Conservation (phyloP, 2,329 filamentous ascomycete genomes). For the Sclerotiophoma versabilis region DNA sequence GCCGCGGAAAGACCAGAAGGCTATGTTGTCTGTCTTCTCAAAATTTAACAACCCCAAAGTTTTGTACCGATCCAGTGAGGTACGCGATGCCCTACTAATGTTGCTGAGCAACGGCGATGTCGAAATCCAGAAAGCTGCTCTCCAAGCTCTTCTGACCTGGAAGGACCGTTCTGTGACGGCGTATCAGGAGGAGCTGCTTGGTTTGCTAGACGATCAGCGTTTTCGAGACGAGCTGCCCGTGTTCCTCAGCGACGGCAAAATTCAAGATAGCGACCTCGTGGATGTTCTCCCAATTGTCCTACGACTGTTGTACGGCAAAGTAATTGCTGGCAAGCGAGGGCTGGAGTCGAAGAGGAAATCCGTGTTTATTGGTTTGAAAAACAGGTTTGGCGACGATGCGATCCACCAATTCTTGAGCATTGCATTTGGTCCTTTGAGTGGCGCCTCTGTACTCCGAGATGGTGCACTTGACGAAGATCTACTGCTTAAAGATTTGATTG, state of each 20-base stretch:
- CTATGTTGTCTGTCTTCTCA: conserved; percentile 80
- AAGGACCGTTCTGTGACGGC: conserved; percentile 77
- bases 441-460: conserved; percentile 65
- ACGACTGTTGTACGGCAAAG: conserved; percentile 85
- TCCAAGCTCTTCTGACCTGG: conserved; percentile 89
- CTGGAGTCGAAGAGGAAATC: conserved; percentile 78
- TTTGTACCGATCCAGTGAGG: conserved; percentile 77
- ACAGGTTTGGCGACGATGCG: conserved; percentile 73
- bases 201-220: conserved; percentile 85
- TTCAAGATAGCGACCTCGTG: conserved; percentile 74
- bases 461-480: conserved; percentile 56
- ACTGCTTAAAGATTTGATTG: conserved; percentile 61
- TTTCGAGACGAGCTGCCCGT: conserved; percentile 95
- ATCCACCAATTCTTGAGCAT: conserved; percentile 85
- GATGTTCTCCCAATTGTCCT: conserved; percentile 86
- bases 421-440: conserved; percentile 73
- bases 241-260: conserved; percentile 73
- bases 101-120: conserved; percentile 87
- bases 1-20: conserved; percentile 82
- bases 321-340: conserved; percentile 83
- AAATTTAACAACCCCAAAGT: conserved; percentile 87
- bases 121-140: conserved; percentile 83
- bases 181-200: conserved; percentile 86
- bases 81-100: conserved; percentile 75
- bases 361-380: conserved; percentile 77